Conservation (phyloP, 345 rosid genomes). For the Eucalyptus marginata region DNA sequence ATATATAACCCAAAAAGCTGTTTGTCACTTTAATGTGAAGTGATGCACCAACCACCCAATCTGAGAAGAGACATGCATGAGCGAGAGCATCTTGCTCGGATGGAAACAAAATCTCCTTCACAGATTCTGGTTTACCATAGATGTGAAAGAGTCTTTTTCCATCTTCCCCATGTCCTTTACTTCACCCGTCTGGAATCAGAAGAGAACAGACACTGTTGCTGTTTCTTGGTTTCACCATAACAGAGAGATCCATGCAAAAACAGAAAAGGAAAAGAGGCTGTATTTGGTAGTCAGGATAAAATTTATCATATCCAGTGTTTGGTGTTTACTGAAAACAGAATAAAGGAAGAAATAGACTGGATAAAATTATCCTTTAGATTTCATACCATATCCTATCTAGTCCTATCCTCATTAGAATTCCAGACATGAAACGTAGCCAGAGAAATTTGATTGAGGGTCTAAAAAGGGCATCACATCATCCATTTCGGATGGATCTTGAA, state of each 20-base stretch:
- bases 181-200: slow-evolving; percentile 7
- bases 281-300: too few relatives aligned
- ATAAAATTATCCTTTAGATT: too few relatives aligned
- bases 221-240: not conserved
- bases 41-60: not conserved
- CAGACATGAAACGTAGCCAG: fast-evolving
- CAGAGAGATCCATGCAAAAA: not conserved
- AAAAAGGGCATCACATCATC: not conserved
- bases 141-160: slow-evolving; percentile 1
- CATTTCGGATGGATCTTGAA: not conserved
- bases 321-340: too few relatives aligned
- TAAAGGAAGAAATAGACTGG: too few relatives aligned
- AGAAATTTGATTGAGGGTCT: not conserved
- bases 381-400: too few relatives aligned
- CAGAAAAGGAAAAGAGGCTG: not conserved
- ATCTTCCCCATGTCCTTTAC: not conserved
- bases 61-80: not conserved
- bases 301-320: too few relatives aligned
- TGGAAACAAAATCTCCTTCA: slow-evolving; percentile 13
- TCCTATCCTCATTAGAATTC: too few relatives aligned
- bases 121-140: slow-evolving; percentile 14
- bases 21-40: not conserved
- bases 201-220: not conserved
- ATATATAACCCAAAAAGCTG: not conserved
- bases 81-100: slow-evolving; percentile 8